These are phyloP conservation scores for Alternaria triticimaculans DNA, from an alignment of 2,329 filamentous ascomycete species.

Conservation along the genomic window DNA sequence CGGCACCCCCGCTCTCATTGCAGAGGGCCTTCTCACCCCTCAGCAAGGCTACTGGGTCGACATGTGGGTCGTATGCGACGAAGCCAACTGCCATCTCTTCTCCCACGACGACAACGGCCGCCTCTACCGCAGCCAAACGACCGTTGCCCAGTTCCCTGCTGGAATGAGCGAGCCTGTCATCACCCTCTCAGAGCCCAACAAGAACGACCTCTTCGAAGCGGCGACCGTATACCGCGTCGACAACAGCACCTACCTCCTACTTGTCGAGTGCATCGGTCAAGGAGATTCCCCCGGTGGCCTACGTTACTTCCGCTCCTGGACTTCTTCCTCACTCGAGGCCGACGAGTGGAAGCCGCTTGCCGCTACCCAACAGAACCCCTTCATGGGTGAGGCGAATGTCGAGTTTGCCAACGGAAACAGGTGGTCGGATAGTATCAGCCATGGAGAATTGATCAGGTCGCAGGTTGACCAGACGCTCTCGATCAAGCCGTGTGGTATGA, in stretches of 20 bases:
- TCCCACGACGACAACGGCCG: conserved; percentile 53
- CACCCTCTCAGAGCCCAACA: conserved; percentile 33
- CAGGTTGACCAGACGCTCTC: conserved; percentile 49
- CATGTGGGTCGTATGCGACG: conserved; percentile 55
- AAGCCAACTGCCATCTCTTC: conserved; percentile 48
- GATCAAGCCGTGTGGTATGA: conserved; percentile 43
- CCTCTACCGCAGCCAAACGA: conserved; percentile 50
- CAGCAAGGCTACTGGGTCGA: conserved; percentile 52
- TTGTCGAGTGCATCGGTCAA: conserved; percentile 50
- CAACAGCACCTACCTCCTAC: conserved; percentile 45
- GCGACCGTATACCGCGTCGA: conserved; percentile 47
- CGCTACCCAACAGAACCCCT: conserved; percentile 47
- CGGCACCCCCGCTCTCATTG: conserved; percentile 42
- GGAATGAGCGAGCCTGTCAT: conserved; percentile 50
- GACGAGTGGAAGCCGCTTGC: conserved; percentile 45
- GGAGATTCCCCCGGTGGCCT: conserved; percentile 26
- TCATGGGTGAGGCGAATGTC: conserved; percentile 49
- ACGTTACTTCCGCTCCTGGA: conserved; percentile 53
- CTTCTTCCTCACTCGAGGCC: conserved; percentile 40
- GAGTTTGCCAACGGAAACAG: conserved; percentile 37
- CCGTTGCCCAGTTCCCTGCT: conserved; percentile 43
- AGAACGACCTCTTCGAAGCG: conserved; percentile 48
- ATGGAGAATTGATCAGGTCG: conserved; percentile 45
- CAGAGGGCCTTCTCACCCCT: conserved; percentile 31
- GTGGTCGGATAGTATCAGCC: conserved; percentile 51